Evolutionary conservation across 169 alveolate species (phyloP), one percentile per base, ranked within the genome.

Genomic region (Eimeria acervulina): DNA sequence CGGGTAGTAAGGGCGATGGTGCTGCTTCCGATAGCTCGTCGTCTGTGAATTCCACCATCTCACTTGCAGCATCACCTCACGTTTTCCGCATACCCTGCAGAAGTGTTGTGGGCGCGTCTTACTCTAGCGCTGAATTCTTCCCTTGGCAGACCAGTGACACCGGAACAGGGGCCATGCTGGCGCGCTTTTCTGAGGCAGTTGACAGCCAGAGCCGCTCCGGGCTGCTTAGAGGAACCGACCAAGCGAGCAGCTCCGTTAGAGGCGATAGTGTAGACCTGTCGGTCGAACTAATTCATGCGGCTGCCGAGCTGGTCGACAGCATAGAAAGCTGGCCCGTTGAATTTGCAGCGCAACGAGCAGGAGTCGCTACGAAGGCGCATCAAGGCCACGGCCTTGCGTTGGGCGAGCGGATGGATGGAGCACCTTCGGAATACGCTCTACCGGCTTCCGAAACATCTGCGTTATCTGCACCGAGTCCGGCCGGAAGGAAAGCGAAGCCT

Each of bases 261-360:
- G 31, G 59, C 42, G 72, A 83, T 40, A 42, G 76, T 33, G 23
- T 28, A 83, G 93, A 84, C 44, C 78, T 84, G 33, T 38, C 93
- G n/a, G 23, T 87, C 40, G 93, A 87, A 15, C 80, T 87, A 5
- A 87, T 87, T 59, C 93, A 87, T 38, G 93, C 93, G 15, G 93
- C 93, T 61, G 78, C 93, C 59, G 81, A 87, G 61, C 81, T 87
- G 28, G 93, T 87, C 63, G 93, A 87, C 93, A 87, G 93, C 47
- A 44, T 87, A 38, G 81, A 87, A 28, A 87, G 81, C 93, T 87
- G 93, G 93, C 93, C 93, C 15, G 55, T 40, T 59, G 93, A 87
- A 36, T 61, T 87, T 38, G 80, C 44, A 19, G 44, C 36, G 12
- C 78, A 61, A n/a, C 26, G 15, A 36, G 42, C 31, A n/a, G 66